phyloP scores from a whole-genome alignment of 1,284 basidiomycete species.

The Sphaerobolus stellatus region DNA sequence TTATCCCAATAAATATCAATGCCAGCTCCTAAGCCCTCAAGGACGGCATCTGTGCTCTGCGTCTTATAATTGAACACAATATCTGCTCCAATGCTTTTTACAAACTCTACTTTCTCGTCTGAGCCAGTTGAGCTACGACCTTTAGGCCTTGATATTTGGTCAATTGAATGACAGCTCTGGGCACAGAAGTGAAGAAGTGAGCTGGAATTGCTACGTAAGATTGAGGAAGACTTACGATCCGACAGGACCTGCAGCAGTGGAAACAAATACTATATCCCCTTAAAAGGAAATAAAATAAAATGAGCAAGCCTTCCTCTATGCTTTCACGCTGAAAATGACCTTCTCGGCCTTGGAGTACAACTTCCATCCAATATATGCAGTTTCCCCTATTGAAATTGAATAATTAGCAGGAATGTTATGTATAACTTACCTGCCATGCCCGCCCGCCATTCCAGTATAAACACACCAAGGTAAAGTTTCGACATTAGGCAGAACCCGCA shows the following conservation, averaged over 20 bases:
- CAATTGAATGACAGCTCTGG: conserved; percentile 52
- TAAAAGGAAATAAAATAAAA: conserved; percentile 24
- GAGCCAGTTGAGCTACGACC: conserved; percentile 76
- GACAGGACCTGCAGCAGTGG: conserved; percentile 50
- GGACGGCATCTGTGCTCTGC: conserved; percentile 46
- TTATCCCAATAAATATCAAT: conserved; percentile 47
- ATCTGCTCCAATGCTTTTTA: conserved; percentile 66
- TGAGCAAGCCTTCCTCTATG: not conserved
- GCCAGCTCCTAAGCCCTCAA: conserved; percentile 51
- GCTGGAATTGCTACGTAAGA: not conserved
- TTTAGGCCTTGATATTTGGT: conserved; percentile 62
- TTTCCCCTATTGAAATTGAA: conserved; percentile 30
- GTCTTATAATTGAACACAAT: conserved; percentile 77
- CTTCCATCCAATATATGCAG: conserved; percentile 39
- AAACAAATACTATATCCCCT: conserved; percentile 56
- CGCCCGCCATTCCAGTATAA: conserved; percentile 50
- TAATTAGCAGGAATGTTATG: not conserved
- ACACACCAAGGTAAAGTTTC: conserved; percentile 43
- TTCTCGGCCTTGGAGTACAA: conserved; percentile 35
- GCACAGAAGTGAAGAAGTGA: not conserved
- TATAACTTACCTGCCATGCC: conserved; percentile 32
- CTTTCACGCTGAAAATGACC: conserved; percentile 16
- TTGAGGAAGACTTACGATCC: conserved; percentile 34
- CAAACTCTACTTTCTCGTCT: conserved; percentile 64
- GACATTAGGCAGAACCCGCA: no score